Percentiles rank a stretch among this genome's conserved stretches.
These are phyloP conservation scores for Annona cherimola DNA, from an alignment of 164 flowering plant genomes.

Conservation along the genomic window DNA sequence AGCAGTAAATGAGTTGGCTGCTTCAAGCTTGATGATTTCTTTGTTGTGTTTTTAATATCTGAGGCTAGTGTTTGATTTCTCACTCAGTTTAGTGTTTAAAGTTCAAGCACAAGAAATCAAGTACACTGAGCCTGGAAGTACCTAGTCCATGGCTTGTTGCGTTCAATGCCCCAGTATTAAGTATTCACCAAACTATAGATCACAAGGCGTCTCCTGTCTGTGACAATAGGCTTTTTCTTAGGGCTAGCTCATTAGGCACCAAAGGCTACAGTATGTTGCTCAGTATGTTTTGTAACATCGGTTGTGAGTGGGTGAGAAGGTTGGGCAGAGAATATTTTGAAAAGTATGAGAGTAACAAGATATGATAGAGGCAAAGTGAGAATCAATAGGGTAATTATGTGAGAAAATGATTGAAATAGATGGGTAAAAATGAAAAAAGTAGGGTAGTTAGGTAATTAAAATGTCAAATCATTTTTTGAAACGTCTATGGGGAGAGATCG, in stretches of 20 bases:
- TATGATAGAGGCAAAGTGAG: no score
- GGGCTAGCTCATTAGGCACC: not conserved
- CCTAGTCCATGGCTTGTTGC: not conserved
- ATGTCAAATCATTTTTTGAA: no score
- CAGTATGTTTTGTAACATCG: not conserved
- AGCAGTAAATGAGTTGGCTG: not conserved
- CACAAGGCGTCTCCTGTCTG: not conserved
- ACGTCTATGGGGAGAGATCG: no score
- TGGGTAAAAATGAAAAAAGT: no score
- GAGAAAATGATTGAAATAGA: no score
- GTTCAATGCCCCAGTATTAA: not conserved
- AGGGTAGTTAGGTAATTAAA: no score
- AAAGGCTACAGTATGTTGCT: not conserved
- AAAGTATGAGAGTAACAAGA: no score
- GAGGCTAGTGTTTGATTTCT: not conserved
- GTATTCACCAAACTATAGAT: not conserved
- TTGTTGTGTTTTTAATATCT: not conserved
- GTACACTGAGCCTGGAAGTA: not conserved
- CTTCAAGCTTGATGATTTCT: not conserved
- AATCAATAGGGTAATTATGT: no score
- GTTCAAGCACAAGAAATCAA: not conserved
- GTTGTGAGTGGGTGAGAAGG: no score
- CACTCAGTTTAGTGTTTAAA: not conserved
- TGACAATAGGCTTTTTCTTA: not conserved
- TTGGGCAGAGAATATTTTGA: no score